Base-by-base conservation (phyloP, 176 grass and related monocot genomes). In the Elaeis guineensis region DNA sequence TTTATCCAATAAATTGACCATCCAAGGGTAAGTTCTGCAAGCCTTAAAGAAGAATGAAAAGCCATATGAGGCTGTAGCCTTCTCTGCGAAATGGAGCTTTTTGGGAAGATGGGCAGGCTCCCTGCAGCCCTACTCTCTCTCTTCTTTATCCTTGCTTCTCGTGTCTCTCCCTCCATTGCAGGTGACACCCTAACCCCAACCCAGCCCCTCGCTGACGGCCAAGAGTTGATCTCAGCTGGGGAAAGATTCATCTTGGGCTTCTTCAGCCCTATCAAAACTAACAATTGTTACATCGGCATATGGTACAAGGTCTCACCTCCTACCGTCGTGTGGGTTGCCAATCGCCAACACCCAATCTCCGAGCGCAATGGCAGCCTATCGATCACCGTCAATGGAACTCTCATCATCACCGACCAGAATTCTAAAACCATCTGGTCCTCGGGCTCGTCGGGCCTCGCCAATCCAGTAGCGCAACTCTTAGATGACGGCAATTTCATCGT, bases 291-390 rank as follows among this genome's bases (percentile, higher is more conserved):
- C 4, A 17, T 55, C 24, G 65, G 65, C 24, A 55, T 67, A 0
- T 67, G 63, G 63, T 66, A 66, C 21, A 66, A 66, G 16, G 50
- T 66, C 3, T 52, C 63, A 18, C 4, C 18, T 8, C 23, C 25
- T 14, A 66, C 63, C 16, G 3, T 66, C 21, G 50, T 66, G 4
- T 66, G 63, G 63, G 63, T 66, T 4, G 63, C 63, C 16, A 66
- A 66, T 8, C 63, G 63, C 0, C 5, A 14, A 0, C 21, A 5
- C 5, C 49, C 49, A 4, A 28, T 66, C 63, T 25, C 23, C 17
- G 11, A 15, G 19, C 12, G 16, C 3, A 16, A 14, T 15, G 63
- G 63, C 12, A 66, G 21, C 50, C 64, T 66, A 12, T 66, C 50
- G 21, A 28, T 66, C 23, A 29, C 23, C 17, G 18, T 17, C 17